These are phyloP conservation scores for Pseudogymnoascus sp. DNA, from an alignment of 2,329 filamentous ascomycete species.

Conservation along the genomic window DNA sequence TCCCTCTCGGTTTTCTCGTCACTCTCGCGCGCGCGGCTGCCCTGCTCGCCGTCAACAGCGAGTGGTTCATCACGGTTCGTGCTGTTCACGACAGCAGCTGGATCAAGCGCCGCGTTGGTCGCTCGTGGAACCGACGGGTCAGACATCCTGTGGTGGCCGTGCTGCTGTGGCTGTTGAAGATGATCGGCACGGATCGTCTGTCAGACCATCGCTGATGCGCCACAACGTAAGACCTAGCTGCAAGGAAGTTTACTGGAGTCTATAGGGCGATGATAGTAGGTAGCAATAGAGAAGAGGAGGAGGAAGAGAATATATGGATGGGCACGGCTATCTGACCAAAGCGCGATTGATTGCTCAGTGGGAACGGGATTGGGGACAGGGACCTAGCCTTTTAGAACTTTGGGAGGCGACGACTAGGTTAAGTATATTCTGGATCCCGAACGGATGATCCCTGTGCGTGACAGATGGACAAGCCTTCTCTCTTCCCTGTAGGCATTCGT, in stretches of 20 bases:
- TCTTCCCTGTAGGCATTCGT: background rate
- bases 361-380: background rate
- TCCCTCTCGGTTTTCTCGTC: slow-evolving; percentile 23
- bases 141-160: slow-evolving; percentile 4
- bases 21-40: slow-evolving; percentile 16
- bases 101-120: slow-evolving; percentile 8
- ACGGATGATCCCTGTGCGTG: background rate
- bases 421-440: background rate
- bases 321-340: background rate
- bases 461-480: background rate
- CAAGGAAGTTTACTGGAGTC: background rate
- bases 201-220: background rate
- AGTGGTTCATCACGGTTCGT: slow-evolving; percentile 16
- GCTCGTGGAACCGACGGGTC: background rate
- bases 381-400: background rate
- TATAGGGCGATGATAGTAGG: background rate
- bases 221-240: background rate
- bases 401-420: background rate
- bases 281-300: background rate
- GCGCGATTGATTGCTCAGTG: background rate
- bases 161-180: background rate
- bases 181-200: slow-evolving; percentile 1
- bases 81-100: slow-evolving; percentile 12
- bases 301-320: background rate
- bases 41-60: slow-evolving; percentile 16